Evolutionary conservation across 2,329 filamentous ascomycete genomes (phyloP), one percentile per base, ranked within the genome.

Genomic region (Cladosporium sp.): DNA sequence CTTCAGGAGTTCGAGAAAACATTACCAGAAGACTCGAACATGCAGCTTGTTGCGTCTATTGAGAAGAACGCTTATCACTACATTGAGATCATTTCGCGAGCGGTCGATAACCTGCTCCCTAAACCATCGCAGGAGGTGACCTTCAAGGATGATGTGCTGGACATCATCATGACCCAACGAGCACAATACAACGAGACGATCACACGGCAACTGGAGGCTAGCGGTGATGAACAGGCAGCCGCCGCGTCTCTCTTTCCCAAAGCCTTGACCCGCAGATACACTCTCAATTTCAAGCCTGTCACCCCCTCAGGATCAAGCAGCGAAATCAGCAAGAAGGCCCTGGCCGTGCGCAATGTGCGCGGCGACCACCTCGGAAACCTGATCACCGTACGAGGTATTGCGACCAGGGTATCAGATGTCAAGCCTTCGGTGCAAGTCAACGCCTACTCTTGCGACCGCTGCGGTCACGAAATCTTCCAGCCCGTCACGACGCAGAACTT

Each of bases 401-500:
- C 91, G 2, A 99, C 93, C 1, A 82, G 93, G 64, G 93, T 97
- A 1, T 96, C 93, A 2, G 93, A 99, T 65, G 93, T 99, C 61
- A 99, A 99, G 76, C 93, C 93, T 32, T 84, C 93, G 9, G 88
- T 97, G n/a, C 88, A 92, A 66, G 95, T 99, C 65, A 96, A 95
- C 68, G 93, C 93, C 32, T 99, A 99, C 71, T 93, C 91, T 47
- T 99, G 93, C 72, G 93, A 99, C 70, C 85, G 89, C 55, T 99
- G 93, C 64, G 93, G 93, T 52, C 91, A 87, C 67, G 93, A 99
- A 71, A 92, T 99, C 64, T 99, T 97, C 79, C 93, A 99, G 72
- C 92, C 95, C 3, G 81, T 99, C 62, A 89, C 83, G 51, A 86
- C 90, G 50, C 96, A 91, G 71, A 88, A 95, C 60, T 99, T 90